Evolutionary conservation across 192 early-diverging fungal species (phyloP).

Genomic region (Coemansia asiatica): DNA sequence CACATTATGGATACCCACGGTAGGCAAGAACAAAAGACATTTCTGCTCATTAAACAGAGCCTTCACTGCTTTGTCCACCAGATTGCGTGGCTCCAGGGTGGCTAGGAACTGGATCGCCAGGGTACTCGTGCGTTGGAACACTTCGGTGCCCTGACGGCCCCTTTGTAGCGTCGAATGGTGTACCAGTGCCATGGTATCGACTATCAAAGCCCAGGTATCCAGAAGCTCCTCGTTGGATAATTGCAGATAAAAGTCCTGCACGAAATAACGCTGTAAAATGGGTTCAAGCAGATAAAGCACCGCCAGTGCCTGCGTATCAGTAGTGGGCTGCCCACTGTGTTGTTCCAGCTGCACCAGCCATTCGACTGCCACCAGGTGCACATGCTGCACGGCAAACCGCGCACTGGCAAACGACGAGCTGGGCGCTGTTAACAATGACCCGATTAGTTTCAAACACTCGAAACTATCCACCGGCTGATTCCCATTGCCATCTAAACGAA

Average conservation of each 20-base stretch:
- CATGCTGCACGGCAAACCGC: neutral
- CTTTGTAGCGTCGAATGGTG: slow-evolving; percentile 14
- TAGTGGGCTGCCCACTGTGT: neutral
- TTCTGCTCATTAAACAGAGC: slow-evolving; percentile 22
- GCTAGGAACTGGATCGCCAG: slow-evolving; percentile 8
- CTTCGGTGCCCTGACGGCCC: slow-evolving; percentile 17
- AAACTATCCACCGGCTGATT: too few relatives aligned
- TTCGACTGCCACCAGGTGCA: neutral
- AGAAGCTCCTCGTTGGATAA: slow-evolving; percentile 2
- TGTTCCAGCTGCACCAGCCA: neutral
- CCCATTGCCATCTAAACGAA: too few relatives aligned
- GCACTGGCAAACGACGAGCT: neutral
- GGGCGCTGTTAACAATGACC: neutral
- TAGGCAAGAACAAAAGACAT: slow-evolving; percentile 17
- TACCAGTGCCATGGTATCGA: slow-evolving; percentile 19
- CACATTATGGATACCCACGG: too few relatives aligned
- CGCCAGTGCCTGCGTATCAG: neutral
- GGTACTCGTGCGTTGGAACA: slow-evolving; percentile 9
- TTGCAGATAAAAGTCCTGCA: slow-evolving; percentile 3
- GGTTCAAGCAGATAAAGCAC: slow-evolving; percentile 10
- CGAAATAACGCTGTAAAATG: slow-evolving; percentile 14
- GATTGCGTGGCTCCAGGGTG: neutral
- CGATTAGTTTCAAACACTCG: too few relatives aligned
- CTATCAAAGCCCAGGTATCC: slow-evolving; percentile 9
- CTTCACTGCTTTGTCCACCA: slow-evolving; percentile 3